Conservation (phyloP, 768 basidiomycete genomes). For the Paxillus rubicundulus region DNA sequence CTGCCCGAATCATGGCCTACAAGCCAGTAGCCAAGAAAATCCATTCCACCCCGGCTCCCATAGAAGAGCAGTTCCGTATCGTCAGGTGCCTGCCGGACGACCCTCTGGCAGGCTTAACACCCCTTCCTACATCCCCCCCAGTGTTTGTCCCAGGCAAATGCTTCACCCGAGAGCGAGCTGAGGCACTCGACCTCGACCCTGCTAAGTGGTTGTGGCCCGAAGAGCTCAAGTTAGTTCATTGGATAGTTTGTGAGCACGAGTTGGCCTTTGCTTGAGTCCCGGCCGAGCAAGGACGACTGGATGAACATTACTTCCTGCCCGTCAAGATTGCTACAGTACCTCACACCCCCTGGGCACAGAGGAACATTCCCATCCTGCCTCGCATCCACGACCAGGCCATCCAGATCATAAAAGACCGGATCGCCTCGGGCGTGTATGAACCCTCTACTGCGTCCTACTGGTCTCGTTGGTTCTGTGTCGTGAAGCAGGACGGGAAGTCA, state of each 20-base stretch:
- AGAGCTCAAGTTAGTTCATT: not conserved
- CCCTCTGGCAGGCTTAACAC: no score
- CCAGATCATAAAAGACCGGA: conserved; percentile 32
- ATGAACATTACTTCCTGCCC: conserved; percentile 30
- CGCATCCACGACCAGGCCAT: conserved; percentile 20
- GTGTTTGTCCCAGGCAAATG: not conserved
- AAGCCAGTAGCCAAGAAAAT: no score
- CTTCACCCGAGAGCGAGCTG: not conserved
- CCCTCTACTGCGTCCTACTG: not conserved
- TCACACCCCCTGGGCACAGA: conserved; percentile 34
- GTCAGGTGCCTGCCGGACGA: no score
- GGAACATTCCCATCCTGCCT: conserved; percentile 32
- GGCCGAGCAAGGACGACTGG: conserved; percentile 31
- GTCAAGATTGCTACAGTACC: conserved; percentile 31
- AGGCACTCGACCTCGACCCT: not conserved
- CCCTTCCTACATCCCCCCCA: not conserved
- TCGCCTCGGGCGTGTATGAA: conserved; percentile 39
- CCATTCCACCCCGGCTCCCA: no score
- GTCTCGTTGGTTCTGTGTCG: not conserved
- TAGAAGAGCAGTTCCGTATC: no score
- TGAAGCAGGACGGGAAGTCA: not conserved
- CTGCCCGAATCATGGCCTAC: no score
- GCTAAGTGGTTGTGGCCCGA: not conserved
- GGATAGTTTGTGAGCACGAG: conserved; percentile 14
- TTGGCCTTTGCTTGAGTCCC: conserved; percentile 40